Percentiles rank a stretch among this genome's conserved stretches.
Evolutionary conservation across 441 rosid species (phyloP).

Genomic region (Bruguiera hainesii): DNA sequence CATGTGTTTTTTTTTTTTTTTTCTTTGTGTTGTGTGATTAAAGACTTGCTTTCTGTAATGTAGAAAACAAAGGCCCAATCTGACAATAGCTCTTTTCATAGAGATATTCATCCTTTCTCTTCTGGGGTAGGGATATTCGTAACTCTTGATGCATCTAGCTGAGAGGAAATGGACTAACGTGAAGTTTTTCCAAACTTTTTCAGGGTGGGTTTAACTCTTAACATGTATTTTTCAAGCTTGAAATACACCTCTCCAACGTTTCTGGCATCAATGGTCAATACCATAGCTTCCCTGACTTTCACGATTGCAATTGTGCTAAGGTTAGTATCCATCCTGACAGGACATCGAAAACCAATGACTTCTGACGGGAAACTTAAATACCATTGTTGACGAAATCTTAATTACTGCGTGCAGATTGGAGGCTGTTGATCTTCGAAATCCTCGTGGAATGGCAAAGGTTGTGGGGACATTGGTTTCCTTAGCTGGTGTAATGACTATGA

Average conservation of each 20-base stretch:
- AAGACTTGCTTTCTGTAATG: slow-evolving; percentile 6
- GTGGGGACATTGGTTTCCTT: slow-evolving; percentile 48
- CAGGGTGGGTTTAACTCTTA: slow-evolving; percentile 35
- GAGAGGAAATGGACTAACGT: no score
- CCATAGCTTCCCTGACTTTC: slow-evolving; percentile 46
- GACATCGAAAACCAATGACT: background rate
- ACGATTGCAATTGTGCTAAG: slow-evolving; percentile 38
- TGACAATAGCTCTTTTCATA: slow-evolving; percentile 46
- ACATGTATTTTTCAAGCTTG: slow-evolving; percentile 54
- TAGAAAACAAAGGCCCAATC: slow-evolving; percentile 59
- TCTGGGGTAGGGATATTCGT: slow-evolving; percentile 36
- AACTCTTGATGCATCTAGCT: background rate
- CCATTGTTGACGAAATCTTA: background rate
- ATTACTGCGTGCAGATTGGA: slow-evolving; percentile 39
- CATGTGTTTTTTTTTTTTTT: background rate
- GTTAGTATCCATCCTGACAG: slow-evolving; percentile 11
- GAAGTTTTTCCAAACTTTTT: background rate
- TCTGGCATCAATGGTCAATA: slow-evolving; percentile 42
- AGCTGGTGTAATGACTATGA: slow-evolving; percentile 54
- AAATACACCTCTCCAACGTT: slow-evolving; percentile 50
- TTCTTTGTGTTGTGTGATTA: background rate
- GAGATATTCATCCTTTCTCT: slow-evolving; percentile 66
- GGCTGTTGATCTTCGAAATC: slow-evolving; percentile 42
- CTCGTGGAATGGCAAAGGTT: slow-evolving; percentile 56
- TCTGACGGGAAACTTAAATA: background rate